These are phyloP conservation scores for Talaromyces adpressus DNA, from an alignment of 495 filamentous ascomycete species.

Conservation along the genomic window DNA sequence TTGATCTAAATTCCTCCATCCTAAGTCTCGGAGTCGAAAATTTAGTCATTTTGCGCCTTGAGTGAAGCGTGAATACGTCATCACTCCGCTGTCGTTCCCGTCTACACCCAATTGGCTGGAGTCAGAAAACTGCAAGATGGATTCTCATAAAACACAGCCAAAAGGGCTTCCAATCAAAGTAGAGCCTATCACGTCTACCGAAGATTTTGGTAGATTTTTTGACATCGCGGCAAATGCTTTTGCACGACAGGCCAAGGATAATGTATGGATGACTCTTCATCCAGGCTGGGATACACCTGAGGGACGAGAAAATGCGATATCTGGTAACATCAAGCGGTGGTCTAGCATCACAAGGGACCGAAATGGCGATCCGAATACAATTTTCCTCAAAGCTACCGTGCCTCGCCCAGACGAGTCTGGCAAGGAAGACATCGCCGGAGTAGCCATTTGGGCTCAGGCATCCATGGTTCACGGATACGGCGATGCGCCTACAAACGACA, in stretches of 20 bases:
- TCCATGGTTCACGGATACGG: constrained; percentile 29
- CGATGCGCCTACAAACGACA: constrained; percentile 18
- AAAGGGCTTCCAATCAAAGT: not conserved
- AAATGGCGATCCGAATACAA: constrained; percentile 27
- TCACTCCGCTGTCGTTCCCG: too few species aligned
- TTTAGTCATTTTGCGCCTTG: too few species aligned
- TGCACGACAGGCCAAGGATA: constrained; percentile 30
- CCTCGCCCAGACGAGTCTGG: constrained; percentile 10
- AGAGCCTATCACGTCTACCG: not conserved
- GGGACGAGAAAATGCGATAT: constrained; percentile 20
- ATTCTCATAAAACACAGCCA: not conserved
- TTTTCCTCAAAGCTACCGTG: constrained; percentile 39
- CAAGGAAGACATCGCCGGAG: constrained; percentile 24
- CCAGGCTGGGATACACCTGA: constrained; percentile 35
- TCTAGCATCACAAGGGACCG: constrained; percentile 18
- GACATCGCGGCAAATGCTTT: constrained; percentile 20
- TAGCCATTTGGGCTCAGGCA: constrained; percentile 33
- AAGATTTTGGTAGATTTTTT: constrained; percentile 2
- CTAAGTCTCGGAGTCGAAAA: too few species aligned
- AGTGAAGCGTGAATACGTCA: too few species aligned
- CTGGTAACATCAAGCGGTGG: constrained; percentile 25
- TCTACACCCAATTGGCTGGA: constrained; percentile 13
- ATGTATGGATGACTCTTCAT: constrained; percentile 34
- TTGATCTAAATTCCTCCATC: too few species aligned
- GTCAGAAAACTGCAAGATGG: not conserved